Percentiles rank a stretch among this genome's conserved stretches.
phyloP scores from a whole-genome alignment of 192 early-diverging fungal genomes.

The Bifiguratus adelaidae region DNA sequence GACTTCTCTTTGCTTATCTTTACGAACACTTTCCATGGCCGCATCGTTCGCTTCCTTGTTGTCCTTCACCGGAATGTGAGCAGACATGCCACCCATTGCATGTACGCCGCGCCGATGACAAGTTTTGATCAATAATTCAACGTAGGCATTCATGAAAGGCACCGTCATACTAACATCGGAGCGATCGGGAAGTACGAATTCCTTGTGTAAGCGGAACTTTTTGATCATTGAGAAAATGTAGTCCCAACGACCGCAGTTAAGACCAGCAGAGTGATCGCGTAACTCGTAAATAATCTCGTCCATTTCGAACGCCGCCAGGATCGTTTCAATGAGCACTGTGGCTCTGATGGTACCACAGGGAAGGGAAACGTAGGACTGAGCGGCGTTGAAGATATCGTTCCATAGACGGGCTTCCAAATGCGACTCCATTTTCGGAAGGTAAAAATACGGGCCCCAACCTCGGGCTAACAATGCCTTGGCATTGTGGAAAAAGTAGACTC shows the following conservation, averaged over 20 bases:
- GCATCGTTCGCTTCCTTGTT: conserved; percentile 80
- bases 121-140: conserved; percentile 93
- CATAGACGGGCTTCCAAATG: conserved; percentile 96
- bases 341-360: conserved; percentile 94
- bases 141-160: conserved; percentile 98
- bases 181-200: conserved; percentile 86
- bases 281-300: conserved; percentile 99
- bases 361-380: conserved; percentile 81
- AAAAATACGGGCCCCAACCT: conserved; percentile 96
- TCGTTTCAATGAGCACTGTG: conserved; percentile 96
- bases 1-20: conserved; percentile 94
- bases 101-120: conserved; percentile 98
- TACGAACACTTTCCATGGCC: conserved; percentile 87
- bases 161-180: conserved; percentile 86
- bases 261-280: conserved; percentile 93
- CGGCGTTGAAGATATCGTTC: conserved; percentile 96
- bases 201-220: conserved; percentile 83
- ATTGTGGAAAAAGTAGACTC: conserved; percentile 99
- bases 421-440: conserved; percentile 98
- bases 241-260: conserved; percentile 99
- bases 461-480: conserved; percentile 67
- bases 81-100: conserved; percentile 99
- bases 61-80: conserved; percentile 97
- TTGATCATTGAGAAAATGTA: conserved; percentile 99
- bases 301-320: conserved; percentile 96